Base-by-base conservation (phyloP, 192 early-diverging fungal species). In the Coemansia sp. region DNA sequence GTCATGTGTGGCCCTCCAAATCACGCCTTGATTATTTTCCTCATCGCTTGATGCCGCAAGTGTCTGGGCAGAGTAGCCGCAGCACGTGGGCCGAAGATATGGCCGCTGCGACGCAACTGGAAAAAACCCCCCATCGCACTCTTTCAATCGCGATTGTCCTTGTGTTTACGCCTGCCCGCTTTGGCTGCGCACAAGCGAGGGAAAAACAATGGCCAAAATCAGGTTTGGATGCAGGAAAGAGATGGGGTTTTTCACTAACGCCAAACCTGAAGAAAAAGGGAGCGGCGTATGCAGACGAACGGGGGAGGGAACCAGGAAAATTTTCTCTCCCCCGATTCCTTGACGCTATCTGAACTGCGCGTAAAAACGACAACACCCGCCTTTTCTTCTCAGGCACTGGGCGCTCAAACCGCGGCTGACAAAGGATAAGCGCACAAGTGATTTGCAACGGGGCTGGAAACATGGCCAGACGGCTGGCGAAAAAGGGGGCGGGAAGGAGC, bases 11-110 rank as follows among this genome's bases (percentile, higher is more conserved):
- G 52, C 52, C 25, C 48, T 28, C 48, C 28, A 8, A 18, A 20
- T 55, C 52, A 14, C 6, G 52, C 26, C 33, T 33, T 33, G 53
- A 14, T 56, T 56, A 0, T 14, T n/a, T 14, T 5, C 31, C 53
- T 56, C 53, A 28, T 28, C 53, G 16, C 16, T 53, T 53, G 50
- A 33, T 53, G 23, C 23, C 23, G 11, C 28, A 25, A 56, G 11
- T 10, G 14, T 28, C 26, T 16, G 53, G 31, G 53, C 50, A 53
- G 6, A 12, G 53, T 25, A 21, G 23, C 31, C 8, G 53, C 13
- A 20, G 34, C 56, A 58, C 56, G 56, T 58, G 56, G 33, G 56
- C 56, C 56, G 56, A 58, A 58, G n/a, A 58, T 58, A 58, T 58
- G 56, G 56, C 56, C 56, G 56, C 13, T 13, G 14, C 56, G 36